Evolutionary conservation across 345 rosid species (phyloP).

Genomic region (Gossypium rotundifolium): DNA sequence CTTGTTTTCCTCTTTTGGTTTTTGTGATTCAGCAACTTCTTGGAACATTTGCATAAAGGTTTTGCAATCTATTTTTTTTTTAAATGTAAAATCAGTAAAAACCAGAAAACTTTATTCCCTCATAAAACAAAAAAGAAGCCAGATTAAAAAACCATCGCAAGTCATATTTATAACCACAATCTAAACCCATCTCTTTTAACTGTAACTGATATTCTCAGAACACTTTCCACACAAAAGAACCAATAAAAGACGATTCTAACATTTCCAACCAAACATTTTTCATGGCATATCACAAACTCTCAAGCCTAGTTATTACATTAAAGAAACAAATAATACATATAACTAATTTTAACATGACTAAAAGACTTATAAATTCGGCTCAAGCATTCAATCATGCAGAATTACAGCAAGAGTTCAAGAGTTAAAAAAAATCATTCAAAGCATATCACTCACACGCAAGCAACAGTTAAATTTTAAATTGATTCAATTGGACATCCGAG

Average conservation of each 20-base stretch:
- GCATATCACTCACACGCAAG: background rate
- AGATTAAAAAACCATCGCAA: background rate
- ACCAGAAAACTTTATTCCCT: background rate
- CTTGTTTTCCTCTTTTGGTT: constrained; percentile 50
- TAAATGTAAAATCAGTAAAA: background rate
- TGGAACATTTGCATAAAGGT: constrained; percentile 69
- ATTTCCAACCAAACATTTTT: background rate
- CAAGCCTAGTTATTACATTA: background rate
- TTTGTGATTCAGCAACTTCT: constrained; percentile 69
- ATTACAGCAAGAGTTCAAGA: background rate
- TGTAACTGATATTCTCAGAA: background rate
- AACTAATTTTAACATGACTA: background rate
- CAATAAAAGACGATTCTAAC: background rate
- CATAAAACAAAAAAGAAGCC: background rate
- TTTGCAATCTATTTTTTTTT: constrained; percentile 54
- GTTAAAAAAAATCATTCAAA: background rate
- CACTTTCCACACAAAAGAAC: background rate
- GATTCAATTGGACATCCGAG: background rate
- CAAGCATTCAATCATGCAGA: background rate
- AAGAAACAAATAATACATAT: background rate
- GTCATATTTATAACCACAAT: background rate
- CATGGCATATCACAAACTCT: background rate
- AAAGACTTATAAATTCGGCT: background rate
- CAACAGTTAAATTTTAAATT: background rate
- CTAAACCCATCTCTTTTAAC: background rate